phyloP scores from a whole-genome alignment of 306 rosid genomes.

The Trifolium repens region DNA sequence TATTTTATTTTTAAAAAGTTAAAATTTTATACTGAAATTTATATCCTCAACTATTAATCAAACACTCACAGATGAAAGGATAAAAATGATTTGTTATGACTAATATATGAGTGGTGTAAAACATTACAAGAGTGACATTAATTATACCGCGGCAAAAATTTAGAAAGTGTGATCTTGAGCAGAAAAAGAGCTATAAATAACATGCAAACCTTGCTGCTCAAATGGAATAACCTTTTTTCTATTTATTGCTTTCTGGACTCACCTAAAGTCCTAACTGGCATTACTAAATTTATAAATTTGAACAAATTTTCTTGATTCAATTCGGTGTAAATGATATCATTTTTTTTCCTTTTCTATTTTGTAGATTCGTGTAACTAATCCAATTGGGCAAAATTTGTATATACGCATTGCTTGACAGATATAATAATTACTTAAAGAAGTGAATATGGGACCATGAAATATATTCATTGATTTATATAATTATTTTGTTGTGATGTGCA shows the following conservation, averaged over 20 bases:
- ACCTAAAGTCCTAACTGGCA: neutral
- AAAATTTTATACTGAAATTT: too few relatives aligned
- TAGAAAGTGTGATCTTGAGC: conserved; percentile 56
- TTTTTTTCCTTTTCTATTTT: neutral
- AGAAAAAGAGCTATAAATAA: conserved; percentile 64
- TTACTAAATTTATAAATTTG: neutral
- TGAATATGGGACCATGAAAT: conserved; percentile 40
- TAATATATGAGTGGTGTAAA: neutral
- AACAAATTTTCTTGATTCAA: neutral
- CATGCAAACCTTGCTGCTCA: conserved; percentile 76
- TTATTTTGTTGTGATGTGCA: conserved; percentile 46
- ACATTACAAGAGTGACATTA: conserved; percentile 34
- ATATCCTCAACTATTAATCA: too few relatives aligned
- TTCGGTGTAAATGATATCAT: neutral
- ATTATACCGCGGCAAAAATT: conserved; percentile 49
- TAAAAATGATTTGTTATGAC: too few relatives aligned
- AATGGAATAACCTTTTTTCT: conserved; percentile 47
- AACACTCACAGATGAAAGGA: too few relatives aligned
- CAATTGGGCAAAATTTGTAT: conserved; percentile 11
- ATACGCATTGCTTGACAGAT: neutral
- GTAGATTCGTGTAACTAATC: conserved; percentile 3
- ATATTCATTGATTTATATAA: conserved; percentile 13
- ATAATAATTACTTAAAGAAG: conserved; percentile 38
- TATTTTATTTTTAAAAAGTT: too few relatives aligned
- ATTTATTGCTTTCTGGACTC: conserved; percentile 42